Evolutionary conservation across 306 rosid species (phyloP).

Genomic region (Vachellia collinsii): DNA sequence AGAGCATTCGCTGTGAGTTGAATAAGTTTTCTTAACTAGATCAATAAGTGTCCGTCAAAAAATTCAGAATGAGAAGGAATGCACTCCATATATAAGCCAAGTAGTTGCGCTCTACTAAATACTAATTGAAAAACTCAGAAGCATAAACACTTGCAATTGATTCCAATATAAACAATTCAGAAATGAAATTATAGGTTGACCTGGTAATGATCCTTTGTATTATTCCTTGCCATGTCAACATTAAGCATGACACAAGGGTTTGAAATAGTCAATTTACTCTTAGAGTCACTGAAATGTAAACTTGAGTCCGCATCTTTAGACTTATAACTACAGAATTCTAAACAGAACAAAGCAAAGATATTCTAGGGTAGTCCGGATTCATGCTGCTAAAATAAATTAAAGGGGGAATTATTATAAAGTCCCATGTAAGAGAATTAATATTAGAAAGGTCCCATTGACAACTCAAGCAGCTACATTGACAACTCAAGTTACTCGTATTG

Average conservation of each 20-base stretch:
- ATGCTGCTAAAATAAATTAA: constrained; percentile 23
- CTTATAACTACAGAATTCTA: constrained; percentile 23
- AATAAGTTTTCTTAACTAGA: constrained; percentile 65
- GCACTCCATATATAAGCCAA: constrained; percentile 29
- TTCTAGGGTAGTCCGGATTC: constrained; percentile 1
- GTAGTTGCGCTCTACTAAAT: constrained; percentile 4
- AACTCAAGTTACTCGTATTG: too few relatives aligned
- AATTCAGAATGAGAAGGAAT: constrained; percentile 39
- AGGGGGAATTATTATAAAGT: too few relatives aligned
- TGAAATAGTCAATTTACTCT: constrained; percentile 94
- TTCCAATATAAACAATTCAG: constrained; percentile 32
- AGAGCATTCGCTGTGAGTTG: constrained; percentile 93
- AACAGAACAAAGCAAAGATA: constrained; percentile 21
- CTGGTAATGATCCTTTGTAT: constrained; percentile 99
- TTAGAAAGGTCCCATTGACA: too few relatives aligned
- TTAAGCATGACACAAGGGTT: constrained; percentile 99
- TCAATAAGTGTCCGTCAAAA: constrained; percentile 76
- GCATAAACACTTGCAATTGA: constrained; percentile 22
- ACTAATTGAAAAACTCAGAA: constrained; percentile 23
- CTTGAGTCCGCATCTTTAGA: constrained; percentile 43
- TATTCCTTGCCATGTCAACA: constrained; percentile 94
- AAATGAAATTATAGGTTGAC: constrained; percentile 51
- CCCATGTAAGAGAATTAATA: too few relatives aligned
- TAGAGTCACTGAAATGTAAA: too few relatives aligned
- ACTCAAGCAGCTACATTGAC: too few relatives aligned